Base-by-base conservation (phyloP, 257 asterid species). In the Asclepias syriaca region DNA sequence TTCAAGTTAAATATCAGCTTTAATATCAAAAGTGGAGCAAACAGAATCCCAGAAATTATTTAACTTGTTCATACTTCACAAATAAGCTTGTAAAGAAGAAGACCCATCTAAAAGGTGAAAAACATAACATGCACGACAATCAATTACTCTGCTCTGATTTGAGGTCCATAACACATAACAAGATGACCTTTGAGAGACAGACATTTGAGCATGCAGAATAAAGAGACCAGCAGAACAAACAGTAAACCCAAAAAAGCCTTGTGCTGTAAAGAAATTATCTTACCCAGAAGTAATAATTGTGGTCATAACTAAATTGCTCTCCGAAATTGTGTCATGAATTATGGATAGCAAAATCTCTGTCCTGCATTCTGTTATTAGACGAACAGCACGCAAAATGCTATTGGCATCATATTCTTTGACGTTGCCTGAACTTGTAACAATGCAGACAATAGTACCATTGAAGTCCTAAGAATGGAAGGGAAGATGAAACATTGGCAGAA, bases 221-320 rank as follows among this genome's bases (percentile, higher is more conserved):
- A 39, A 53, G 48, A 73, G 55, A 37, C 77, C 34, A 22, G 19
- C 51, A 21, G 24, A 29, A 49, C n/a, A 29, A 29, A 75, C 3
- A 39, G 48, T 24, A 34, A 19, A 66, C 4, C 50, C 37, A 3
- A 49, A 5, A 55, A 29, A 6, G 14, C 14, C 45, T 60, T 57
- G 63, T 56, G 22, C 68, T 48, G 69, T 50, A 50, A 49, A 77
- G 34, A 59, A 74, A 77, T 75, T 79, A 72, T 73, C 88, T 84
- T 82, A 95, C 99, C 98, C 96, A 37, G 84, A 87, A 69, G 90
- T 82, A 53, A 95, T 82, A 74, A 95, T 46, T 37, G 97, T 88
- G 67, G 98, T 84, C 77, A 81, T 74, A 78, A 90, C 77, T 37
- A 81, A 76, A 73, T 84, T 86, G 72, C 87, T 78, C 80, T 85